Evolutionary conservation across 176 grass and related monocot genomes (phyloP).

Genomic region (Pontederia paniculata): DNA sequence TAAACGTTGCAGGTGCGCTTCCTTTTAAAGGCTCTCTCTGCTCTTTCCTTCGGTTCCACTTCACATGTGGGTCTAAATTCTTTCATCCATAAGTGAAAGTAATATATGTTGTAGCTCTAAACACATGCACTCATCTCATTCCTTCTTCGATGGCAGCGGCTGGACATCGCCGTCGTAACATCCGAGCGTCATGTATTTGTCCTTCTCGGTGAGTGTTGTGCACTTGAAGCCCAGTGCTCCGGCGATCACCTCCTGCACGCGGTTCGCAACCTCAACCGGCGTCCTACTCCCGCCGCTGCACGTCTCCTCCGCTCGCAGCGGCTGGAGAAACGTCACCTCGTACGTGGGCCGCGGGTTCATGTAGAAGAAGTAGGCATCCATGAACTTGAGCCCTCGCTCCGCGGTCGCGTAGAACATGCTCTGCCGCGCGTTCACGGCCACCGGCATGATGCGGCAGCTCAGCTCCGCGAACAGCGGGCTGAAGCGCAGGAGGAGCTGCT

Average conservation of each 20-base stretch:
- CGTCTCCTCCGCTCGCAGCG: slow-evolving; percentile 42
- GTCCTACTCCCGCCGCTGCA: slow-evolving; percentile 25
- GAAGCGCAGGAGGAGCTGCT: slow-evolving; percentile 64
- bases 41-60: no score
- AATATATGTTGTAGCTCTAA: no score
- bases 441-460: slow-evolving; percentile 54
- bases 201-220: slow-evolving; percentile 50
- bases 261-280: slow-evolving; percentile 59
- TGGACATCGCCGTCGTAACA: slow-evolving; percentile 38
- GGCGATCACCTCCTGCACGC: slow-evolving; percentile 51
- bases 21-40: no score
- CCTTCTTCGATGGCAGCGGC: background rate
- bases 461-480: slow-evolving; percentile 66
- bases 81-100: no score
- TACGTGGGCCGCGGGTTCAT: slow-evolving; percentile 70
- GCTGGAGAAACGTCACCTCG: slow-evolving; percentile 50
- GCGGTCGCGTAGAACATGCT: slow-evolving; percentile 46
- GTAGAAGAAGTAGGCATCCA: slow-evolving; percentile 79
- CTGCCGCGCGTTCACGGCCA: slow-evolving; percentile 46
- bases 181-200: slow-evolving; percentile 72
- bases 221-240: slow-evolving; percentile 41
- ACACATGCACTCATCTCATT: background rate
- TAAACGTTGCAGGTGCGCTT: background rate
- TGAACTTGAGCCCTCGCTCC: slow-evolving; percentile 44
- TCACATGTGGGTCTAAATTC: no score